Conservation (phyloP, 1,284 basidiomycete genomes). For the Cryptococcus deneoformans region DNA sequence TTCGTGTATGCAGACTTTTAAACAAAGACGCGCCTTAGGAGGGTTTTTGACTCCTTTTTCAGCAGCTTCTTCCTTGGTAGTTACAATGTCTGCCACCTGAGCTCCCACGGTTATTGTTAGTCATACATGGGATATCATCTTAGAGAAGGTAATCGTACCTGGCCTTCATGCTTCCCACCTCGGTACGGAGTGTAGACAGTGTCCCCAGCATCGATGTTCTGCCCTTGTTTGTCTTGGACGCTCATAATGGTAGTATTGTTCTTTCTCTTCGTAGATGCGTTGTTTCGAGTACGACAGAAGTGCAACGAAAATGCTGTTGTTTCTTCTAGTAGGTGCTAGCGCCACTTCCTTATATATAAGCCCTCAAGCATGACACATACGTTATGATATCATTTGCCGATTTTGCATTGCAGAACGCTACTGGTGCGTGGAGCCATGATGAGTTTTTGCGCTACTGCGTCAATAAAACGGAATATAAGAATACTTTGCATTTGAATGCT, state of each 20-base stretch:
- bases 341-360: too few relatives aligned
- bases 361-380: too few relatives aligned
- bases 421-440: background rate
- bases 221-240: slow-evolving; percentile 3
- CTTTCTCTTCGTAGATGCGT: too few relatives aligned
- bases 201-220: background rate
- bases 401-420: too few relatives aligned
- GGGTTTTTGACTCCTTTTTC: slow-evolving; percentile 1
- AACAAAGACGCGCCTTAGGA: slow-evolving; percentile 1
- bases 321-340: background rate
- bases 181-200: background rate
- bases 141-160: background rate
- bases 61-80: slow-evolving; percentile 1
- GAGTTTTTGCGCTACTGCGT: too few relatives aligned
- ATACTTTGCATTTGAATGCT: too few relatives aligned
- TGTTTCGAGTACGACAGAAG: too few relatives aligned
- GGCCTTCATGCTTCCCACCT: slow-evolving; percentile 2
- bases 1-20: background rate
- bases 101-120: background rate
- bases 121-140: background rate
- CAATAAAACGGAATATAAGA: too few relatives aligned
- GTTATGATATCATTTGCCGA: too few relatives aligned
- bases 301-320: background rate
- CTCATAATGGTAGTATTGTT: background rate
- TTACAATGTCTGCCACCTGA: slow-evolving; percentile 1